Base-by-base conservation (phyloP, 2,329 filamentous ascomycete genomes). In the Purpureocillium takamizusanense region DNA sequence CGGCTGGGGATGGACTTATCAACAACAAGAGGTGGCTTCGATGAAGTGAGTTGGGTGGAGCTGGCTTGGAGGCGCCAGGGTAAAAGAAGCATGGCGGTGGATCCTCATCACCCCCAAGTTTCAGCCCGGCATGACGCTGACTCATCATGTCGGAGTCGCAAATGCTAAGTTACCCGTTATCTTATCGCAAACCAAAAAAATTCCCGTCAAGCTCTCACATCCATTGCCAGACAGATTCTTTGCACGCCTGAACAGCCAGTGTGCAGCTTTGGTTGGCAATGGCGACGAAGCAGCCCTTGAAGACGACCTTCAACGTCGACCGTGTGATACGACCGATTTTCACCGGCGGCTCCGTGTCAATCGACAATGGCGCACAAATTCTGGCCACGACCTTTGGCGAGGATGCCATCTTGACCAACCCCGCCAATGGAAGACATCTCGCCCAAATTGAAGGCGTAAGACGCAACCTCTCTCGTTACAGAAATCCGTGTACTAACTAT, bases 241-340 rank as follows among this genome's bases (percentile, higher is more conserved):
- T 30, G n/a, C 28, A 25, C 28, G 28, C 11, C 28, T 12, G 10
- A 30, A 37, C 31, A 32, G 28, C 13, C 29, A n/a, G 33, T 29
- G 38, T 18, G 33, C 23, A 8, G 16, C 41, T 32, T 33, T 28
- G 33, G 49, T 33, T 28, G 33, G 49, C 35, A 40, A 61, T 83
- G 78, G 74, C 78, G 39, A 74, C 65, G 44, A 78, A 77, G 59
- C 65, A 76, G 42, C 68, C 75, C 14, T 69, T 76, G 51, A 94
- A 88, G 70, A 95, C 88, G 41, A 95, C 90, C 4, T 98, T 95
- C 60, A 86, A 94, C 55, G 77, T 83, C 42, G 75, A 75, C 47
- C 79, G 83, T 53, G 85, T 87, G 35, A 84, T 98, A 40, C 85
- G 88, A 51, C 92, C 92, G 15, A 90, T 97, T 36, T 95, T 92